Evolutionary conservation across 495 filamentous ascomycete genomes (phyloP), one percentile per base, ranked within the genome.

Genomic region (Hypoxylon lienhwacheense): DNA sequence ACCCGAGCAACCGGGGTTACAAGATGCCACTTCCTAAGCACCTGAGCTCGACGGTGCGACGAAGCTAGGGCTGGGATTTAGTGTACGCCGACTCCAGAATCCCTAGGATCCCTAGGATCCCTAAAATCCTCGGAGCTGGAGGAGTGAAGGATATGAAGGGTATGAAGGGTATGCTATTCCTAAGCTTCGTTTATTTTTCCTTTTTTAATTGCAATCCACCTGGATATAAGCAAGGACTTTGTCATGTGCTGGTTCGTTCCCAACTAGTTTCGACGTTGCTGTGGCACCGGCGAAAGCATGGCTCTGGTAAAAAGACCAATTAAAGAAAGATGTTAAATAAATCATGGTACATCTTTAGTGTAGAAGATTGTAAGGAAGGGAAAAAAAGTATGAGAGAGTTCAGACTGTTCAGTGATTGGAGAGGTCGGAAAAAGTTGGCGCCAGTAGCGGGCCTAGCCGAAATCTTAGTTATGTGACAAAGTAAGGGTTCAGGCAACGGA

Each of bases 381-480:
- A 53, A 43, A 24, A 33, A 31, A 53, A 49, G 14, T 28, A 31
- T 34, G n/a, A n/a, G n/a, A n/a, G n/a, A 46, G 31, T 29, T 11
- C 11, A 39, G n/a, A n/a, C n/a, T n/a, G 53, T 39, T 34, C 44
- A 22, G 31, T 67, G 64, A 62, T 65, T 65, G 53, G 64, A 49
- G 36, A n/a, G 61, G 11, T 54, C 7, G 25, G 11, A 22, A 41
- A 59, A 47, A 49, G 51, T 59, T 61, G 55, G 65, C 65, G 62
- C 65, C 48, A 60, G 50, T 59, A 53, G 54, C 51, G 56, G 61
- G 44, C 48, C 32, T 36, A 56, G 33, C 64, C 49, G 46, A 45
- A 50, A 51, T 53, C 47, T 60, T 67, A 67, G 65, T 55, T 34
- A 63, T 67, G 65, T 67, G 65, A 67, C 53, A 55, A 58, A 53